Base-by-base conservation (phyloP, 2,329 filamentous ascomycete genomes). In the Verticillium dahliae region DNA sequence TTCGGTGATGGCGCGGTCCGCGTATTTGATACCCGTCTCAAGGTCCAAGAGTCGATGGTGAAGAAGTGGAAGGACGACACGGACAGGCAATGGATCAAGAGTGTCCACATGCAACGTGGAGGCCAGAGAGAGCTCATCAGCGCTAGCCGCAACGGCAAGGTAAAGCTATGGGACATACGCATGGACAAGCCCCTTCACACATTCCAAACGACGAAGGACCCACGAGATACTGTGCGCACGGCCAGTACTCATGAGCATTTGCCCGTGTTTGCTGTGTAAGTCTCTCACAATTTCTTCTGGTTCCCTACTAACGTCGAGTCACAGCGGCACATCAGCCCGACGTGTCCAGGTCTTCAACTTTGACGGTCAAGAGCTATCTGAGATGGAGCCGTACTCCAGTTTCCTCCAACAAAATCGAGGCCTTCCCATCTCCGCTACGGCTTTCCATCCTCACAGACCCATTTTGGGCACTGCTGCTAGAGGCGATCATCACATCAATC, bases 1-100 rank as follows among this genome's bases (percentile, higher is more conserved):
- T 99, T 98, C 70, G 95, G 95, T 18, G 96, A 99, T 70, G 95
- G 95, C 38, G 93, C 92, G 1, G 89, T 99, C 54, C 86, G 95
- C 59, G 92, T 97, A 4, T 99, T 97, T 72, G 95, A 99, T 74
- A 91, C 94, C 66, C 88, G 95, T 13, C 78, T 91, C 65, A 88
- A 89, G 65, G 90, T 92, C 2, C 90, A 92, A 63, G 92, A 95
- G 60, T 90, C 90, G 18, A 97, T 98, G 93, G 90, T 97, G 61
- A 91, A 90, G 75, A 93, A 94, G 67, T 99, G 95, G 94, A 95
- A 96, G 72, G 92, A 97, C 69, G 94, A 98, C 71, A 76, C 78
- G 11, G 84, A 87, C 69, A 88, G 89, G 63, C 91, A 96, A 69
- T 99, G 95, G 95, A 89, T 99, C 74, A 93, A 92, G 69, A 95